Evolutionary conservation across 805 yeast species (phyloP), one percentile per base, ranked within the genome.

Genomic region (Cyberlindnera samutprakarnensis): DNA sequence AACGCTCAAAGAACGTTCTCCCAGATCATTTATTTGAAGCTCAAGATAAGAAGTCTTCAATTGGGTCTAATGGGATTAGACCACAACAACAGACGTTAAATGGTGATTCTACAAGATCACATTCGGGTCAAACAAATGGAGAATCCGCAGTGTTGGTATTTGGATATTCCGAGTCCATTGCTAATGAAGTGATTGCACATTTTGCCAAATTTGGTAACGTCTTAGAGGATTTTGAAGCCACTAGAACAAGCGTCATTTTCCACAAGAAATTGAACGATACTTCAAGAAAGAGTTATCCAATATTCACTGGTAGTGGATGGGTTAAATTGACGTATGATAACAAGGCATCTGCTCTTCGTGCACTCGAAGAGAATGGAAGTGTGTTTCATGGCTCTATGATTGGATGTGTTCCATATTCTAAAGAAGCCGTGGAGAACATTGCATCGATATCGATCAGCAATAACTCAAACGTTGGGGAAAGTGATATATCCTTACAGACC

Each of bases 251-350:
- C 34, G 43, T 49, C 22, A 42, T 47, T 24, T 47, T 44, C 25
- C 51, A 40, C 23, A 38, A 33, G 14, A 23, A 28, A 9, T 4
- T 38, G 21, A 38, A 36, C n/a, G 21, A 28, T 8, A 6, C 36
- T 14, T 31, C 25, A 20, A 33, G 35, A 10, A 58, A 54, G 37
- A 64, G 57, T 43, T 54, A 61, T 49, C 94, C 96, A 4, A 78
- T 90, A 7, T 82, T 75, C 56, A 70, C 88, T 10, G 97, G 97
- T 1, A 71, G 75, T 28, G 77, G 84, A 24, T 90, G 97, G 97
- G 76, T 88, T n/a, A 83, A 87, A 51, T 53, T 90, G 33, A 88
- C 96, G 4, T 92, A 75, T 54, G 80, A 76, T 36, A 78, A 77
- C 37, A 72, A 81, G 7, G 62, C 78, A 2, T 70, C 88, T 8